Percentiles rank a stretch among this genome's conserved stretches.
phyloP scores from a whole-genome alignment of 2,329 filamentous ascomycete genomes.

The Aspergillus caelatus region DNA sequence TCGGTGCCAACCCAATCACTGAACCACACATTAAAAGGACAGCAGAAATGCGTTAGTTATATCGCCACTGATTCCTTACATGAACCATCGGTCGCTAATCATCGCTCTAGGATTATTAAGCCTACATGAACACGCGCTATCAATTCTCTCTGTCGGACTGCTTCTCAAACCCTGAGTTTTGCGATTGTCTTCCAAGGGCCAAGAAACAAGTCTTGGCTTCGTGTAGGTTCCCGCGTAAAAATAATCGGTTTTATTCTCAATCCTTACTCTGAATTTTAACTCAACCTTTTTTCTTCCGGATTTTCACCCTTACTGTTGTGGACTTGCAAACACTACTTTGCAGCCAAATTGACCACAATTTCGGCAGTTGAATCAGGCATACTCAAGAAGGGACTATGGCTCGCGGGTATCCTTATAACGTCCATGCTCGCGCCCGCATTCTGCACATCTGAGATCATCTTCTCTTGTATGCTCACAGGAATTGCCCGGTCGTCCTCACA shows the following conservation, averaged over 20 bases:
- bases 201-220: neutral
- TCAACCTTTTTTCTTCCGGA: neutral
- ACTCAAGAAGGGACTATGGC: neutral
- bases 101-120: neutral
- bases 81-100: neutral
- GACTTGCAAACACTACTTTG: neutral
- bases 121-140: neutral
- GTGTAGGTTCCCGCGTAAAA: neutral
- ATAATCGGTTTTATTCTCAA: neutral
- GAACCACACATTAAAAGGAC: neutral
- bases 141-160: too few relatives aligned
- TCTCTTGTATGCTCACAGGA: neutral
- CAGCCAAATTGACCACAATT: neutral
- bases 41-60: neutral
- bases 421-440: neutral
- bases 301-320: neutral
- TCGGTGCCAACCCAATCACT: too few relatives aligned
- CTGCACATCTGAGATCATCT: neutral
- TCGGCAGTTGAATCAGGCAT: neutral
- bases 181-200: neutral
- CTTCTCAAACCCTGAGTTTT: too few relatives aligned
- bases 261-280: neutral
- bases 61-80: neutral
- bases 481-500: neutral
- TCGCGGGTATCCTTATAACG: neutral